Percentiles rank a stretch among this genome's conserved stretches.
These are phyloP conservation scores for Boletus coccyginus DNA, from an alignment of 768 basidiomycete species.

Conservation along the genomic window DNA sequence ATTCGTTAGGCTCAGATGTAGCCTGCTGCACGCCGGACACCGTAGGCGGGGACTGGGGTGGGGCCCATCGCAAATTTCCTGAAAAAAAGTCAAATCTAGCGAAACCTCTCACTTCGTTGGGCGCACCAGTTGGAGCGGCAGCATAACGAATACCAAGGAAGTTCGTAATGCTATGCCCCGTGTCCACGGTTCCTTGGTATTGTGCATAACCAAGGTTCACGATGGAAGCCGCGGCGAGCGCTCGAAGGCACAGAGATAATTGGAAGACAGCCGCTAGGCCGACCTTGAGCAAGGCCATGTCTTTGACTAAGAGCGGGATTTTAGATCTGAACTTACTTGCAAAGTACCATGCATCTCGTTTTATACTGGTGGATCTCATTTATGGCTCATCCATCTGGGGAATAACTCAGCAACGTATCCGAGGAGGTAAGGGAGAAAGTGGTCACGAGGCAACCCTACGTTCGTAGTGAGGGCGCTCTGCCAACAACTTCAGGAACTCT, in stretches of 20 bases:
- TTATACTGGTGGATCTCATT: not conserved
- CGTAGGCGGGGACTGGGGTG: conserved; percentile 25
- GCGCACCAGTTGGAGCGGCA: conserved; percentile 24
- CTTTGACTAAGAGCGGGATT: not conserved
- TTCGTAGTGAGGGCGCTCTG: not conserved
- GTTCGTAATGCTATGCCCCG: conserved; percentile 16
- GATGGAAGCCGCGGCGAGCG: conserved; percentile 5
- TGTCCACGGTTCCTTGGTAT: conserved; percentile 26
- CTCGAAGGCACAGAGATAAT: conserved; percentile 4
- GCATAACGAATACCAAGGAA: conserved; percentile 31
- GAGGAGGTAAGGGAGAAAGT: no score
- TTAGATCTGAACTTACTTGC: not conserved
- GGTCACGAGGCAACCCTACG: not conserved
- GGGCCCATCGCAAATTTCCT: conserved; percentile 28
- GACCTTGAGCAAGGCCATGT: not conserved
- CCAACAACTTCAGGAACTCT: not conserved
- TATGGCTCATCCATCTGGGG: not conserved
- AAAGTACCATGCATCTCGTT: not conserved
- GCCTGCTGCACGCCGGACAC: conserved; percentile 27
- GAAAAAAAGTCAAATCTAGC: not conserved
- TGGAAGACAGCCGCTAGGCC: not conserved
- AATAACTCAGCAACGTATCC: no score
- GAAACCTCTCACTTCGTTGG: no score
- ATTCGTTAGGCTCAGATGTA: conserved; percentile 24
- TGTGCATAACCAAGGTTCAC: conserved; percentile 27